phyloP scores from a whole-genome alignment of 1,284 basidiomycete genomes.

The Apiotrichum gracile region DNA sequence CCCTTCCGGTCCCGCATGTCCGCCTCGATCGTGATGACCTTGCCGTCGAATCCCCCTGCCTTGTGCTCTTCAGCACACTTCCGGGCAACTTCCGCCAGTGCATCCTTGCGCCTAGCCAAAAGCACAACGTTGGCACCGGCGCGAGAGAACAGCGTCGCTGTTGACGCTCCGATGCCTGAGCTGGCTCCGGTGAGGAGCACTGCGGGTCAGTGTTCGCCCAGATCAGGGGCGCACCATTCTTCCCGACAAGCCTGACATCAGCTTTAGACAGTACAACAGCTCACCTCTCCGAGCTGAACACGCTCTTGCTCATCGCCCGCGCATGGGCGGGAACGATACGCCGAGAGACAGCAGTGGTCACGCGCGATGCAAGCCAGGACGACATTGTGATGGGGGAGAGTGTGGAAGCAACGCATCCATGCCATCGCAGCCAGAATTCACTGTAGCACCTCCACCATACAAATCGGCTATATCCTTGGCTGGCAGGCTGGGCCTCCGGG shows the following conservation, averaged over 20 bases:
- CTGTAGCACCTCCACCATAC: too few species aligned
- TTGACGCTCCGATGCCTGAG: constrained; percentile 42
- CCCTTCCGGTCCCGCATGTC: constrained; percentile 36
- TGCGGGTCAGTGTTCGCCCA: constrained; percentile 12
- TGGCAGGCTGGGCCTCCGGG: too few species aligned
- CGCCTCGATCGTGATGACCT: constrained; percentile 34
- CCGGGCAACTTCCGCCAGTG: constrained; percentile 31
- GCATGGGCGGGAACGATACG: not conserved
- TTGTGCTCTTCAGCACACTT: constrained; percentile 23
- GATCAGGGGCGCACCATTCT: constrained; percentile 32
- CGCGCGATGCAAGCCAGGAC: not conserved
- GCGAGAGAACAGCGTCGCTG: constrained; percentile 38
- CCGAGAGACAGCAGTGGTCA: not conserved
- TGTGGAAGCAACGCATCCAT: not conserved
- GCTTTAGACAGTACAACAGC: not conserved
- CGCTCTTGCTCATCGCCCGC: not conserved
- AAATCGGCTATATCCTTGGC: too few species aligned
- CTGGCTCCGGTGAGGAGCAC: constrained; percentile 43
- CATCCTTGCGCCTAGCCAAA: constrained; percentile 34
- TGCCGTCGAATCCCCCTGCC: constrained; percentile 20
- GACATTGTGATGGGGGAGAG: not conserved
- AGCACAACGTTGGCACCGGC: constrained; percentile 39
- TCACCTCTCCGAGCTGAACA: constrained; percentile 9
- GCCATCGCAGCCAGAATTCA: too few species aligned
- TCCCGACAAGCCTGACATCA: constrained; percentile 18